A percentile compares a stretch with the other conserved stretches of the same genome.
Conservation (phyloP, 1,139 yeast species). For the Taphrina flavorubra region DNA sequence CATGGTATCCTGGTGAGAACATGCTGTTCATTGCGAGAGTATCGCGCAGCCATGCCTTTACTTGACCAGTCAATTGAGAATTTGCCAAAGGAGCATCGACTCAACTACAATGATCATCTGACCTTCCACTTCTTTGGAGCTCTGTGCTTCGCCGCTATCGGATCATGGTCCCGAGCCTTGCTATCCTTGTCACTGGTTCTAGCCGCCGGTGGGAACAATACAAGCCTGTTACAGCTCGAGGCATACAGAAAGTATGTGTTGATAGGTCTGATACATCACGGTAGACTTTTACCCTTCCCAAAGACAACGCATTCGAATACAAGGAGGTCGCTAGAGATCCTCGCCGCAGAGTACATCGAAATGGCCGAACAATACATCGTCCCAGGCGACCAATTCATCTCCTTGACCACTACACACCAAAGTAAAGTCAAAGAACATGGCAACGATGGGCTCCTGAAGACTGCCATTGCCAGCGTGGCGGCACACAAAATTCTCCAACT, state of each 20-base stretch:
- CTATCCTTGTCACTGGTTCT: conserved; percentile 47
- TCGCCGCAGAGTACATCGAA: conserved; percentile 14
- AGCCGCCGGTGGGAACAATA: conserved; percentile 42
- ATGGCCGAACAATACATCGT: conserved; percentile 9
- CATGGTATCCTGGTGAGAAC: conserved; percentile 21
- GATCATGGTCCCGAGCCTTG: conserved; percentile 47
- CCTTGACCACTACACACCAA: not conserved
- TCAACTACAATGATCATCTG: conserved; percentile 44
- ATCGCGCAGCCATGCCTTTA: conserved; percentile 17
- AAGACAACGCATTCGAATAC: not conserved
- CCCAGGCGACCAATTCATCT: not conserved
- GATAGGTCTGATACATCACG: conserved; percentile 43
- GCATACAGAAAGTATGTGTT: conserved; percentile 45
- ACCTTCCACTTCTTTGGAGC: conserved; percentile 48
- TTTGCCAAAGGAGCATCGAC: conserved; percentile 19
- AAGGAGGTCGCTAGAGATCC: conserved; percentile 8
- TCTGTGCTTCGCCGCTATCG: conserved; percentile 45
- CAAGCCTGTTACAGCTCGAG: conserved; percentile 42
- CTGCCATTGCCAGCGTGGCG: conserved; percentile 20
- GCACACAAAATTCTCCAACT: conserved; percentile 18
- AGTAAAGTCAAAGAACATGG: conserved; percentile 10
- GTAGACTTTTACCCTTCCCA: conserved; percentile 36
- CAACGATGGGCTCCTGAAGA: conserved; percentile 11
- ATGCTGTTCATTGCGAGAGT: conserved; percentile 14
- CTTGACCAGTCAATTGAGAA: conserved; percentile 14